Evolutionary conservation across 73 alveolate species (phyloP).

Genomic region (Blepharisma stoltei): DNA sequence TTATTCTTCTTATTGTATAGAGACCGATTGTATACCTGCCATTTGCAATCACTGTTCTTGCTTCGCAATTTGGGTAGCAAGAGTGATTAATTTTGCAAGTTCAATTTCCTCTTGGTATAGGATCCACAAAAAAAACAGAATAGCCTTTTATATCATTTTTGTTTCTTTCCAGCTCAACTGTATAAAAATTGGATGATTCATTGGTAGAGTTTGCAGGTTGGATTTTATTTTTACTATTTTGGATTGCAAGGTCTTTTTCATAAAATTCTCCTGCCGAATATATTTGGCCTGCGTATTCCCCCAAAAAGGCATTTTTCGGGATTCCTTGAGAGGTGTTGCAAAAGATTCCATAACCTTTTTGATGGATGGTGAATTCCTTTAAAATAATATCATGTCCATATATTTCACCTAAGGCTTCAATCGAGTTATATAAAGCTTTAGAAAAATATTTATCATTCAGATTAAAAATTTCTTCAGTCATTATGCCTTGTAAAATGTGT

Average conservation of each 20-base stretch:
- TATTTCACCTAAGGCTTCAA: constrained; percentile 47
- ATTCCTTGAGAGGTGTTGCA: constrained; percentile 91
- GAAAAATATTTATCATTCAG: constrained; percentile 72
- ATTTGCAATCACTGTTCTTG: constrained; percentile 74
- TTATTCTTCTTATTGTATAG: constrained; percentile 93
- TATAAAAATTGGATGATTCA: constrained; percentile 91
- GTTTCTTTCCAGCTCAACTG: constrained; percentile 91
- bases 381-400: constrained; percentile 40
- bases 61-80: constrained; percentile 95
- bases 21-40: constrained; percentile 91
- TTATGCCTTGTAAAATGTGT: no score
- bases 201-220: constrained; percentile 75
- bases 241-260: constrained; percentile 95
- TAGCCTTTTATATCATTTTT: constrained; percentile 94
- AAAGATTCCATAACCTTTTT: constrained; percentile 95
- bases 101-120: constrained; percentile 87
- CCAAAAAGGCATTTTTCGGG: constrained; percentile 80
- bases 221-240: constrained; percentile 46
- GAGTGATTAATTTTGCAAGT: constrained; percentile 92
- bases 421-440: constrained; percentile 58
- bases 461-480: constrained; percentile 47
- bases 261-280: constrained; percentile 96
- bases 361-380: constrained; percentile 73
- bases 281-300: constrained; percentile 96
- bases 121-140: constrained; percentile 86